Evolutionary conservation across 106 monocot genomes (phyloP).

Genomic region (Platanthera zijinensis): DNA sequence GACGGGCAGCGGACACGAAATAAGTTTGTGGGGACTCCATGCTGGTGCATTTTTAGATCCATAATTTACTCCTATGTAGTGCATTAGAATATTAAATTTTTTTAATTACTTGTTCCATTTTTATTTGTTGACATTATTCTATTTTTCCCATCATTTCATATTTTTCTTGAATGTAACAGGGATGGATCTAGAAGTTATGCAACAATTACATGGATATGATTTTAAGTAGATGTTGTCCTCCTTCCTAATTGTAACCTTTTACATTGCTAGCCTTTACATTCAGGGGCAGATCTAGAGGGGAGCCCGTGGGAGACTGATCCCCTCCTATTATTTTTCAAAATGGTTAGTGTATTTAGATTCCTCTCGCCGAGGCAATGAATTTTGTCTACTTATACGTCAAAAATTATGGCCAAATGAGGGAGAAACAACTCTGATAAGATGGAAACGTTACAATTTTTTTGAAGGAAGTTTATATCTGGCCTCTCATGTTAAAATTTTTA

Average conservation of each 20-base stretch:
- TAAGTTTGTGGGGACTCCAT: slow-evolving; percentile 97
- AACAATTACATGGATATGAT: slow-evolving; percentile 93
- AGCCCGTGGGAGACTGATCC: too few species aligned
- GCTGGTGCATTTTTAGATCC: slow-evolving; percentile 49
- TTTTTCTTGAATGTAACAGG: slow-evolving; percentile 26
- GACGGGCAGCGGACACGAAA: slow-evolving; percentile 85
- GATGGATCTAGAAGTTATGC: slow-evolving; percentile 99
- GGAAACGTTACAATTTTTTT: too few species aligned
- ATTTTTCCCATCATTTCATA: neutral
- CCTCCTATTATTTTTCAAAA: too few species aligned
- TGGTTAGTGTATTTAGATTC: too few species aligned
- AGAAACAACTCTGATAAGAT: too few species aligned
- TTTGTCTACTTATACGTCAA: too few species aligned
- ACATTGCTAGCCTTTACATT: too few species aligned
- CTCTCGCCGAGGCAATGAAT: too few species aligned
- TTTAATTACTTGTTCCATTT: neutral
- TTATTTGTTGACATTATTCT: neutral
- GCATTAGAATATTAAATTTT: neutral
- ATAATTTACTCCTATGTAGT: neutral
- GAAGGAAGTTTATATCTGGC: too few species aligned
- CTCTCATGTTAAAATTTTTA: too few species aligned
- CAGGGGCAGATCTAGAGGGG: too few species aligned
- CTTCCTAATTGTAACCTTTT: neutral
- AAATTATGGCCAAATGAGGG: too few species aligned
- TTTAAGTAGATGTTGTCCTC: slow-evolving; percentile 58